phyloP scores from a whole-genome alignment of 768 basidiomycete genomes.

The Boletus sensibilis region DNA sequence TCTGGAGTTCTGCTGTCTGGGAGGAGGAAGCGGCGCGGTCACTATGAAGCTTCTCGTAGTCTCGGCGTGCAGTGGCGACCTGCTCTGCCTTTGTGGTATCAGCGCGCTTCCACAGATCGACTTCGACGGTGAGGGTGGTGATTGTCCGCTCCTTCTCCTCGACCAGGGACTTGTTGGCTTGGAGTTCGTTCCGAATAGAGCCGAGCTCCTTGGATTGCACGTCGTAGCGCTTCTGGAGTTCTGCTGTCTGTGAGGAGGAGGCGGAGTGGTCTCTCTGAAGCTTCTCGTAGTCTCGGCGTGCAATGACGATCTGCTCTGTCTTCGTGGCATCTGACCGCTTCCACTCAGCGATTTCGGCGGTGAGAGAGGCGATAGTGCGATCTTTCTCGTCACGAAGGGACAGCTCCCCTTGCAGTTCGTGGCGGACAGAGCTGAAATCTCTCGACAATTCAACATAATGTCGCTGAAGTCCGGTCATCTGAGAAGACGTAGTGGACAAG shows the following conservation, averaged over 20 bases:
- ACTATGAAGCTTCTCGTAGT: background rate
- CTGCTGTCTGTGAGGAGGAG: background rate
- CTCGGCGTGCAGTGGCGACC: background rate
- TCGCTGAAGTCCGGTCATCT: background rate
- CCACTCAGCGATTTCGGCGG: background rate
- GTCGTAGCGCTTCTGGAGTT: background rate
- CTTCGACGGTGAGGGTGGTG: background rate
- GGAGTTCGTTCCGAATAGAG: background rate
- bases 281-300: background rate
- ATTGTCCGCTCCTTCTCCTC: constrained; percentile 1
- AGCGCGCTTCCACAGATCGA: background rate
- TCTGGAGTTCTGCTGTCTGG: background rate
- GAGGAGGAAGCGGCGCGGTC: background rate
- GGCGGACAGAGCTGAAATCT: background rate
- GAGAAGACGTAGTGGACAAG: background rate
- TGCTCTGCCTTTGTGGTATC: background rate
- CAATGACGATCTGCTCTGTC: background rate
- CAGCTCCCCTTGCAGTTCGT: background rate
- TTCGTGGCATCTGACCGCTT: background rate
- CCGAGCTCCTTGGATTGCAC: background rate
- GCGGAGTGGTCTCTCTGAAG: background rate
- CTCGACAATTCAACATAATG: background rate
- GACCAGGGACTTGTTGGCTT: background rate
- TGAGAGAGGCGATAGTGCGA: background rate
- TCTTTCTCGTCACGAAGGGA: background rate